Evolutionary conservation across 768 basidiomycete species (phyloP), one percentile per base, ranked within the genome.

Genomic region (Tulasnella sp.): DNA sequence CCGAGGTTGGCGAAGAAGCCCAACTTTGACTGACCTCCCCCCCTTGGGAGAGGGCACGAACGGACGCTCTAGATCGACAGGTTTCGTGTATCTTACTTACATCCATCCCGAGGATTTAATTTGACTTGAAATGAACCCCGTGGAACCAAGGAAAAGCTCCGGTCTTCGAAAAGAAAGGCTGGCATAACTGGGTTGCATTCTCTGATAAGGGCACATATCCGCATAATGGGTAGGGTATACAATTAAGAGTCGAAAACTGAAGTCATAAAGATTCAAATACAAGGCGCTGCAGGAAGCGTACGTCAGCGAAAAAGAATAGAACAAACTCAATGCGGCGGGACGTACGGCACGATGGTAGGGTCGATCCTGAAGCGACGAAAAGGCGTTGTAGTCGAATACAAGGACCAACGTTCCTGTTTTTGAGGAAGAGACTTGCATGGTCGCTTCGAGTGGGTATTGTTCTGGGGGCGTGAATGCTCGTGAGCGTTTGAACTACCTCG

Each of bases 351-450:
- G 64, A 14, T 69, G 64, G 34, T 69, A 69, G 4, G 64, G 64
- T 18, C 64, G 11, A 14, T 69, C 64, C 18, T 69, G 64, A 28
- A 28, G 64, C 31, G 64, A 69, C 64, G 64, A 69, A 14, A 69
- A 69, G 31, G 64, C 34, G 14, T 69, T 69, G 64, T 31, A 69
- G 64, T 69, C 64, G 16, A 69, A 69, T 24, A 69, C 64, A 14
- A 69, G 31, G 28, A 69, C 64, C 64, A 69, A 69, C 14, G 64
- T 69, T 22, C 64, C 64, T 7, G 64, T 69, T 37, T 69, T 69
- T 69, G 64, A 69, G 14, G 64, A 69, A 28, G 64, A 69, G 64
- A 69, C 64, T 69, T 69, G 64, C 64, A 69, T 69, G 64, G 64
- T 69, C 12, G 64, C 64, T 37, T 69, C 64, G 64, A 69, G 64